phyloP scores from a whole-genome alignment of 2,329 filamentous ascomycete species.

The Chrysosporium queenslandicum region DNA sequence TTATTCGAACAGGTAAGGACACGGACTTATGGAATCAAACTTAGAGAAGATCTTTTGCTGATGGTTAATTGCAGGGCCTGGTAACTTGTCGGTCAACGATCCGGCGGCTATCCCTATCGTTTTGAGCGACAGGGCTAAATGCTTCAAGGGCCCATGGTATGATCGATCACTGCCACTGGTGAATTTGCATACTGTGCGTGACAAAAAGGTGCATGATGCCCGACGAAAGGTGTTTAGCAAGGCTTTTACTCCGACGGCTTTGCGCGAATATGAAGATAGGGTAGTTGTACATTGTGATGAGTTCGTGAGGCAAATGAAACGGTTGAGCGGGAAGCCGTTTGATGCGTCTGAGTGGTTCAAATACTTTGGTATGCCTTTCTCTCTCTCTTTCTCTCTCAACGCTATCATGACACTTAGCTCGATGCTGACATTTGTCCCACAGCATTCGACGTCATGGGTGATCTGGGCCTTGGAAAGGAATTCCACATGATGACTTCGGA shows the following conservation, averaged over 20 bases:
- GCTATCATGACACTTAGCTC: neutral
- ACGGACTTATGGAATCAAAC: too few species aligned
- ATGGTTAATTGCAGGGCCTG: neutral
- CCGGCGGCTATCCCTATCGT: neutral
- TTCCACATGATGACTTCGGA: conserved; percentile 32
- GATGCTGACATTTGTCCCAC: neutral
- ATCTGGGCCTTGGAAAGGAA: conserved; percentile 36
- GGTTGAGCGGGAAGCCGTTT: neutral
- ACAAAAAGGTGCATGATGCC: conserved; percentile 30
- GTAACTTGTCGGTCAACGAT: neutral
- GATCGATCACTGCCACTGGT: conserved; percentile 25
- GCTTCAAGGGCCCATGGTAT: conserved; percentile 37
- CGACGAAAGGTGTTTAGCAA: conserved; percentile 35
- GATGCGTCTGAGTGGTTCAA: neutral
- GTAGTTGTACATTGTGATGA: conserved; percentile 16
- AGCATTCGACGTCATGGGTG: conserved; percentile 35
- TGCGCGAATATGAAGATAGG: conserved; percentile 33
- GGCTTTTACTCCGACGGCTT: conserved; percentile 19
- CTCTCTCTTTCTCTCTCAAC: too few species aligned
- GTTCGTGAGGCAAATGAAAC: neutral
- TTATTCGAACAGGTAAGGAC: conserved; percentile 3
- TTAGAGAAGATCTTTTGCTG: too few species aligned
- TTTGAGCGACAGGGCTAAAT: conserved; percentile 19
- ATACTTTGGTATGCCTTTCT: neutral
- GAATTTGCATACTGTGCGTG: conserved; percentile 34